These are phyloP conservation scores for Fraxinus pennsylvanica DNA, from an alignment of 257 asterid species.

Conservation along the genomic window DNA sequence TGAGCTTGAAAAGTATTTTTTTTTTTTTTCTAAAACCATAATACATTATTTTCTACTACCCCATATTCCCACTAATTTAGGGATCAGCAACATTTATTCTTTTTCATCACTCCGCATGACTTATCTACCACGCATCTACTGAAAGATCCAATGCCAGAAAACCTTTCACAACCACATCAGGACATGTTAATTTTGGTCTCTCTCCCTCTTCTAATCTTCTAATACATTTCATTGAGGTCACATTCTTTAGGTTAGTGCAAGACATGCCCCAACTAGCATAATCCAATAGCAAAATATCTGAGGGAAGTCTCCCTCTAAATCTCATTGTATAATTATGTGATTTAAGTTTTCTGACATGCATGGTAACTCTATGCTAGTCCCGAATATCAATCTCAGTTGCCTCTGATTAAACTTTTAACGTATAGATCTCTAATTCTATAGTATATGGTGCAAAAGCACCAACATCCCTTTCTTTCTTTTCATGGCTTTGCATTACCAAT, in stretches of 20 bases:
- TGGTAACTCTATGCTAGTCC: no score
- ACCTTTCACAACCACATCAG: not conserved
- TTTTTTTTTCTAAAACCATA: not conserved
- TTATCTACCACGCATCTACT: not conserved
- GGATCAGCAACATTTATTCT: not conserved
- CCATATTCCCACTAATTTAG: not conserved
- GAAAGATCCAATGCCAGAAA: not conserved
- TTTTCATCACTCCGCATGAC: not conserved
- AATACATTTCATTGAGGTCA: slow-evolving; percentile 1
- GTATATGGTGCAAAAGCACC: no score
- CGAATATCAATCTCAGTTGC: no score
- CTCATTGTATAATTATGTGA: not conserved
- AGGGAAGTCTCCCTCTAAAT: not conserved
- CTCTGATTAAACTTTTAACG: not conserved
- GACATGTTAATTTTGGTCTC: not conserved
- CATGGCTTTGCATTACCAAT: no score
- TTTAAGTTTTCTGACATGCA: not conserved
- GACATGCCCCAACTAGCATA: not conserved
- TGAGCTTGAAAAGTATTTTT: not conserved
- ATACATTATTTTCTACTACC: not conserved
- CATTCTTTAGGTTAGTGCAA: not conserved
- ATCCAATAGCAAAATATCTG: not conserved
- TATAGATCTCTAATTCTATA: no score
- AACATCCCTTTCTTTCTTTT: no score
- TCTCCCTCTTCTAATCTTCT: not conserved